phyloP scores from a whole-genome alignment of 148 eudicot genomes.

The Arctostaphylos glauca region DNA sequence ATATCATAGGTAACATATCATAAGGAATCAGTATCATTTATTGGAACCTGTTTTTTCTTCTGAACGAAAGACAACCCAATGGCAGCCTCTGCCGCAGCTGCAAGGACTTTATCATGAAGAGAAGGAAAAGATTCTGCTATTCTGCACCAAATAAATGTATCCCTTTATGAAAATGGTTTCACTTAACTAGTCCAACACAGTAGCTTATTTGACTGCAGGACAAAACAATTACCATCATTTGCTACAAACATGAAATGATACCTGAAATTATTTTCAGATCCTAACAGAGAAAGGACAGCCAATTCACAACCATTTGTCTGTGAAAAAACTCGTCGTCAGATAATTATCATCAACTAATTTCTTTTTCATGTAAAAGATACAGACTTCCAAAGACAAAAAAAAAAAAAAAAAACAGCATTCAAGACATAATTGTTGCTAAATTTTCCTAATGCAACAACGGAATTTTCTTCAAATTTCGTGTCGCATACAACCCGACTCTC shows the following conservation, averaged over 20 bases:
- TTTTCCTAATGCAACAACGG: background rate
- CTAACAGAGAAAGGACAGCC: slow-evolving; percentile 59
- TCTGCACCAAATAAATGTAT: slow-evolving; percentile 31
- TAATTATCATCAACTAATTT: background rate
- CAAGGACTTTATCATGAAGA: slow-evolving; percentile 85
- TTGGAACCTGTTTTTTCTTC: slow-evolving; percentile 59
- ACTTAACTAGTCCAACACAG: background rate
- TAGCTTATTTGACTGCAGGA: background rate
- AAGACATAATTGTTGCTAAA: background rate
- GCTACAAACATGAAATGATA: slow-evolving; percentile 19
- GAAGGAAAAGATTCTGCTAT: slow-evolving; percentile 54
- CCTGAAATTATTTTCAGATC: slow-evolving; percentile 49
- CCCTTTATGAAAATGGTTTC: background rate
- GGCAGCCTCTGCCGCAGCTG: slow-evolving; percentile 77
- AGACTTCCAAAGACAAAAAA: slow-evolving; percentile 2
- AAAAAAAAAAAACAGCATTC: background rate
- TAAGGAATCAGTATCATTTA: slow-evolving; percentile 7
- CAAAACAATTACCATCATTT: background rate
- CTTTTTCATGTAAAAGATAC: background rate
- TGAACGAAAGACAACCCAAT: slow-evolving; percentile 37
- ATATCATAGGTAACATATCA: background rate
- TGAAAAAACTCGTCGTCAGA: slow-evolving; percentile 5
- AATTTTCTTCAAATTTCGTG: background rate
- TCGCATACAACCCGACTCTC: background rate
- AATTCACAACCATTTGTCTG: slow-evolving; percentile 70